Evolutionary conservation across 345 rosid genomes (phyloP), one percentile per base, ranked within the genome.

Genomic region (Lumnitzera racemosa): DNA sequence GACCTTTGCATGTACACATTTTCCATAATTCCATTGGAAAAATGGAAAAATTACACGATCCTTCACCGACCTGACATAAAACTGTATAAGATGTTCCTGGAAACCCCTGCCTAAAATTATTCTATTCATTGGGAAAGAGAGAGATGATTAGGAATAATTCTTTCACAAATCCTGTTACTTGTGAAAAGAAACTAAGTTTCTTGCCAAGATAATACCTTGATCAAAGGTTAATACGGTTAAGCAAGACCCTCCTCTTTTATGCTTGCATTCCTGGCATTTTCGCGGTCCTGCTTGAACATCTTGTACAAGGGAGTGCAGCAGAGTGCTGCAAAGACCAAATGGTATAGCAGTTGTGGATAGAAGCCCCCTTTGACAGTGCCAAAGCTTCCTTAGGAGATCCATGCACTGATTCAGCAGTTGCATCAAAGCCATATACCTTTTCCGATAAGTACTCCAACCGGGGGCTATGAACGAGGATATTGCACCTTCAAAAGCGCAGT

Each of bases 391-490:
- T 76, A 0, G 53, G 3, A 85, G 86, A 67, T 87, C 85, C 4
- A 89, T 73, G 13, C 86, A 73, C 70, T 83, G 43, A 36, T 5
- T 36, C 43, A 36, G 43, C 43, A 8, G 5, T 86, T 0, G 95
- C 67, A 57, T 88, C 91, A 62, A 87, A 94, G 11, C 99, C 97
- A 25, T 73, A 87, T 61, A 84, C 72, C 68, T 73, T 80, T 76
- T 94, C 97, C 1, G 97, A 85, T n/a, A 59, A 89, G 84, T 61
- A 94, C 83, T 46, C 99, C 99, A 11, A 94, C 99, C 83, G 0
- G 96, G 97, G 5, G 99, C 96, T n/a, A 96, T 96, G 29, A 94
- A 77, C 25, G 99, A 81, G 5, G 99, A 94, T 70, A 94, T 86
- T 0, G 97, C 86, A 24, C 84, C 96, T 74, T 94, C 97, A 1